phyloP scores from a whole-genome alignment of 441 rosid species.

The Kokia cookei region DNA sequence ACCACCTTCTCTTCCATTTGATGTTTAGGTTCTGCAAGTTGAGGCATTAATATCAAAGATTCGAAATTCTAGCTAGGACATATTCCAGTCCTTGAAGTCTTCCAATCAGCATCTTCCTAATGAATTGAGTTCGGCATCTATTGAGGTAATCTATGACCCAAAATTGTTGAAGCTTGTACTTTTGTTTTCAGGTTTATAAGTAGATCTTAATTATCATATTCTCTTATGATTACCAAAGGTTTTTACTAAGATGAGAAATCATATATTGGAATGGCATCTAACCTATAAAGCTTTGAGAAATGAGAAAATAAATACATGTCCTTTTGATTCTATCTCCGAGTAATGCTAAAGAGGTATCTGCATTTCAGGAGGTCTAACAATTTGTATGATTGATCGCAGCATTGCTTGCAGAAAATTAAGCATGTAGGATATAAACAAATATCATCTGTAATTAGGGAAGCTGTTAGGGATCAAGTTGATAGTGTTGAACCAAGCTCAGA shows the following conservation, averaged over 20 bases:
- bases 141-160: conserved; percentile 50
- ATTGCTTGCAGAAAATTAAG: conserved; percentile 58
- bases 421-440: conserved; percentile 47
- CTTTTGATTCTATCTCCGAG: conserved; percentile 4
- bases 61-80: conserved; percentile 44
- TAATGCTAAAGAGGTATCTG: not conserved
- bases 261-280: not conserved
- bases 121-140: conserved; percentile 57
- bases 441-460: conserved; percentile 45
- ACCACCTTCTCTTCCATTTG: conserved; percentile 1
- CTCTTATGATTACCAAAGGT: not conserved
- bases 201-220: conserved; percentile 1
- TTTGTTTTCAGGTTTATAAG: not conserved
- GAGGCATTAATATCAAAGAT: conserved; percentile 60
- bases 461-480: conserved; percentile 47
- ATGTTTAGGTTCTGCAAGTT: conserved; percentile 56
- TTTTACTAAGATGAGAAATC: not conserved
- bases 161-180: not conserved
- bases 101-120: conserved; percentile 48
- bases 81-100: conserved; percentile 56
- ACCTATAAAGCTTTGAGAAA: not conserved
- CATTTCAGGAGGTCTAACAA: conserved; percentile 14
- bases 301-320: conserved; percentile 1
- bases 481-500: conserved; percentile 55
- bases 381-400: conserved; percentile 42